Percentiles rank a stretch among this genome's conserved stretches.
Evolutionary conservation across 2,329 filamentous ascomycete genomes (phyloP).

Genomic region (Aspergillus fijiensis): DNA sequence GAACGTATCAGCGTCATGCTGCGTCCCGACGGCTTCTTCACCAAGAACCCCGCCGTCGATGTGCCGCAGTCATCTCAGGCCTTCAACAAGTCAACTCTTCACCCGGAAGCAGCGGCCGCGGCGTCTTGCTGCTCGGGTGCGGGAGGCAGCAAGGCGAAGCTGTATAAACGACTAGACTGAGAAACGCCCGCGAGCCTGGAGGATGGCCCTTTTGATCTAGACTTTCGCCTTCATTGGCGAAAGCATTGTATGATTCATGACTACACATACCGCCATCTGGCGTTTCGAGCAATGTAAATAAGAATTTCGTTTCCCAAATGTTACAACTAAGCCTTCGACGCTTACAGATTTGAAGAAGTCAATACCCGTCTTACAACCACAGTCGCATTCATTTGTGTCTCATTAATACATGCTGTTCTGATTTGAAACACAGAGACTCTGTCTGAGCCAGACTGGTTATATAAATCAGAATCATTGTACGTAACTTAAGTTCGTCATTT

Average conservation of each 20-base stretch:
- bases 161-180: constrained; percentile 24
- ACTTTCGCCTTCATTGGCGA: neutral
- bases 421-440: constrained; percentile 12
- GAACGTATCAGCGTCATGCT: constrained; percentile 53
- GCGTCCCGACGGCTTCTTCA: constrained; percentile 54
- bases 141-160: constrained; percentile 28
- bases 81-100: constrained; percentile 44
- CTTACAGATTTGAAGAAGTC: neutral
- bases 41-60: constrained; percentile 52
- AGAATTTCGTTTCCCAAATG: too few relatives aligned
- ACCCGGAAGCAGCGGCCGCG: constrained; percentile 22
- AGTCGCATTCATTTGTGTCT: constrained; percentile 16
- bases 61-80: constrained; percentile 44
- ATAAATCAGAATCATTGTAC: constrained; percentile 22
- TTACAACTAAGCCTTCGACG: too few relatives aligned
- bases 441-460: constrained; percentile 9
- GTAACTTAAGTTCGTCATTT: constrained; percentile 11
- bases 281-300: neutral
- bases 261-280: neutral
- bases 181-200: neutral
- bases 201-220: neutral
- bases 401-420: constrained; percentile 24
- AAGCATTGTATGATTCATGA: constrained; percentile 3
- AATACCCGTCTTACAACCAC: constrained; percentile 1
- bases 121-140: constrained; percentile 23